Evolutionary conservation across 2,329 filamentous ascomycete genomes (phyloP), one percentile per base, ranked within the genome.

Genomic region (Cucurbitaria berberidis): DNA sequence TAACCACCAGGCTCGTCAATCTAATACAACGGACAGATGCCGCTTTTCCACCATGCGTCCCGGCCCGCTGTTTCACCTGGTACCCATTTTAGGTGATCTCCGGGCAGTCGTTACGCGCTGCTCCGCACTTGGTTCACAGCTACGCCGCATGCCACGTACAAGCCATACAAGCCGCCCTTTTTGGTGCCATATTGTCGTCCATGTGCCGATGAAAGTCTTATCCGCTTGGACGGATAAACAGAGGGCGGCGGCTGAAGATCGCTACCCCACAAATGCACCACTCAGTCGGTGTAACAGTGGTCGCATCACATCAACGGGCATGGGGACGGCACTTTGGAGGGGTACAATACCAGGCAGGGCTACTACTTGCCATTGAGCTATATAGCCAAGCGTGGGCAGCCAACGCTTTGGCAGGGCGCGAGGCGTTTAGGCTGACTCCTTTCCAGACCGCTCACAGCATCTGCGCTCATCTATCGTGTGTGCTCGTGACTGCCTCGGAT

Each of bases 1-100:
- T 66, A 51, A 64, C n/a, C 59, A 72, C 67, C 63, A 58, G 58
- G 45, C 52, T 72, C 69, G 70, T 73, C 60, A 70, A 73, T 72
- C 69, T 69, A 62, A 55, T 53, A 44, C 59, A 58, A 51, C 55
- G 59, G 57, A 59, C 59, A 56, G 53, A 62, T 53, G 57, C 60
- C 59, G 63, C 57, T 60, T 59, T 62, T 67, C 60, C 51, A 68
- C 60, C 54, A 48, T 57, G 63, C 71, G 72, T 70, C 63, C 72
- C 72, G 72, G 61, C 59, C 72, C 70, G 67, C 64, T 57, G 51
- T 66, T 64, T 69, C 64, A 70, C 60, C 51, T 64, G 58, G 53
- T 64, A 62, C 52, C 43, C 46, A 49, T 39, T 41, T 44, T 45
- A 59, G n/a, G n/a, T 63, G 59, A 62, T 55, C 57, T 52, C 61